These are phyloP conservation scores for Bondarzewia mesenterica DNA, from an alignment of 1,284 basidiomycete species.

Conservation along the genomic window DNA sequence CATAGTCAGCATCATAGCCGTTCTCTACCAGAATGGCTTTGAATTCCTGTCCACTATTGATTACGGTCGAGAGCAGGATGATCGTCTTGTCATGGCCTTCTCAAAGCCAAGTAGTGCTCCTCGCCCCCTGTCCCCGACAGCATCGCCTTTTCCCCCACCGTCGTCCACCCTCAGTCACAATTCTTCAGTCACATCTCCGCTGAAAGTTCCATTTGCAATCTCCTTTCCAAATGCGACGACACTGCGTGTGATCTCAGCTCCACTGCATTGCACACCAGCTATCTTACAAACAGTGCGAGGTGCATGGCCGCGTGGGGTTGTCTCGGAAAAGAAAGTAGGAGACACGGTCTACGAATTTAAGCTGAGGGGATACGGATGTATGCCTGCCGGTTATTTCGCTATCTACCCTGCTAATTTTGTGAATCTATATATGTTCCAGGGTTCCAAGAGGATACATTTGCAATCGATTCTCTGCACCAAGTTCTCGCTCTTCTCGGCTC, in stretches of 20 bases:
- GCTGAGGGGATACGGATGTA: conserved; percentile 72
- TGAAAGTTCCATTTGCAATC: conserved; percentile 54
- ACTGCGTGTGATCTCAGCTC: conserved; percentile 66
- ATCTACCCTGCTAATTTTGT: conserved; percentile 3
- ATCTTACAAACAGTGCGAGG: conserved; percentile 70
- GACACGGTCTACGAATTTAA: conserved; percentile 71
- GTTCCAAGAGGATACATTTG: conserved; percentile 72
- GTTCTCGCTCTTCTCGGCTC: conserved; percentile 60
- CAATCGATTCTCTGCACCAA: conserved; percentile 68
- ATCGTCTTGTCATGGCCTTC: conserved; percentile 62
- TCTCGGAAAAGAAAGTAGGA: conserved; percentile 66
- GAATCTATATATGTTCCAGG: conserved; percentile 30
- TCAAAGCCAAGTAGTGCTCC: conserved; percentile 33
- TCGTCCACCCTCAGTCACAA: conserved; percentile 5
- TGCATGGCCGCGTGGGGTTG: conserved; percentile 72
- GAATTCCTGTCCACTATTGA: conserved; percentile 61
- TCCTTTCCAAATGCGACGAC: conserved; percentile 62
- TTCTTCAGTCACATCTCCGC: no score
- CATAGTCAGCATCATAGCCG: conserved; percentile 54
- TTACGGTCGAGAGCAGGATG: conserved; percentile 69
- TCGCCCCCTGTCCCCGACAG: conserved; percentile 20
- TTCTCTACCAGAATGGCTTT: conserved; percentile 57
- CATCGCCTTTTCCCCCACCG: conserved; percentile 15
- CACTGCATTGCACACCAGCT: conserved; percentile 65
- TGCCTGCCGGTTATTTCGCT: conserved; percentile 17